These are phyloP conservation scores for Clonostachys rosea DNA, from an alignment of 2,329 filamentous ascomycete species.

Conservation along the genomic window DNA sequence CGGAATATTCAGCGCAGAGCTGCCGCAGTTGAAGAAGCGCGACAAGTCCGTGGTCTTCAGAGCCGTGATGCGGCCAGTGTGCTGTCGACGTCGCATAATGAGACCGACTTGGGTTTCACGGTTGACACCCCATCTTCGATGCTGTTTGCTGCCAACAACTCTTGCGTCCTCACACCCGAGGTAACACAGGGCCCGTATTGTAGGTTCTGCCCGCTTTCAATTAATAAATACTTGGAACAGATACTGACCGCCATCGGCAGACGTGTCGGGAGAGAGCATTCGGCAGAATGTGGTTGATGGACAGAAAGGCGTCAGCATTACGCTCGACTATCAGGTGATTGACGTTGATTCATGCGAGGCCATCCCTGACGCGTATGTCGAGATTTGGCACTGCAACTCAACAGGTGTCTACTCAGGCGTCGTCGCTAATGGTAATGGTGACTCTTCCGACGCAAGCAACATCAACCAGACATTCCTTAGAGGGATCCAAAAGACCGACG, in stretches of 20 bases:
- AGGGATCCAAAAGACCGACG: slow-evolving; percentile 31
- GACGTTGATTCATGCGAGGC: slow-evolving; percentile 34
- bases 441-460: slow-evolving; percentile 27
- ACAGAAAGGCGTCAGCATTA: slow-evolving; percentile 30
- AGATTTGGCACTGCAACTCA: slow-evolving; percentile 39
- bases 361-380: slow-evolving; percentile 29
- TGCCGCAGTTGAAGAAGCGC: slow-evolving; percentile 30
- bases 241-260: slow-evolving; percentile 3
- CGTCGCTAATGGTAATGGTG: slow-evolving; percentile 29
- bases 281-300: slow-evolving; percentile 31
- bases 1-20: slow-evolving; percentile 43
- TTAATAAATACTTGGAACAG: not conserved
- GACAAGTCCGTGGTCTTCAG: slow-evolving; percentile 22
- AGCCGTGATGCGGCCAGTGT: slow-evolving; percentile 22
- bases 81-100: slow-evolving; percentile 27
- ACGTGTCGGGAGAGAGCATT: slow-evolving; percentile 22
- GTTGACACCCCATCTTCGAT: slow-evolving; percentile 17
- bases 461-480: slow-evolving; percentile 25
- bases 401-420: slow-evolving; percentile 39
- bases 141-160: slow-evolving; percentile 30
- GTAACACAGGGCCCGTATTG: slow-evolving; percentile 44
- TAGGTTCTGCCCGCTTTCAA: slow-evolving; percentile 7
- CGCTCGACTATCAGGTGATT: slow-evolving; percentile 36
- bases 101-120: slow-evolving; percentile 24
- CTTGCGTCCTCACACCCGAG: slow-evolving; percentile 44